Conservation (phyloP, 176 grass and related monocot species). For the Canna indica region DNA sequence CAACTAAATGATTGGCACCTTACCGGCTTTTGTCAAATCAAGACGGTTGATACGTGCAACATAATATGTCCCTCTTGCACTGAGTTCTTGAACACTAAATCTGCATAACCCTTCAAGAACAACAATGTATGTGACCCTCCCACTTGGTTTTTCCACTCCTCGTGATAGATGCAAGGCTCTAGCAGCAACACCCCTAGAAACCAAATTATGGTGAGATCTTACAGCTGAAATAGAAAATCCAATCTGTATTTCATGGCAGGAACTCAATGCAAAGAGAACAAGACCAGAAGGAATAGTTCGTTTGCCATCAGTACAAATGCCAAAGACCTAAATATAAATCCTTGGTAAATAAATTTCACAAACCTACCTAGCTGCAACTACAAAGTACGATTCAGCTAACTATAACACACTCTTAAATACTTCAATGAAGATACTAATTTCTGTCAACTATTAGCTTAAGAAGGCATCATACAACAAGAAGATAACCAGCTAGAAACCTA, state of each 20-base stretch:
- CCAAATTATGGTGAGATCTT: not conserved
- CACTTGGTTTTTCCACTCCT: conserved; percentile 98
- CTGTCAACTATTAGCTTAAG: not conserved
- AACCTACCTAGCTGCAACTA: not conserved
- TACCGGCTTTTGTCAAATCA: conserved; percentile 94
- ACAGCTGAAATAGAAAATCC: not conserved
- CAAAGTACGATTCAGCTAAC: not conserved
- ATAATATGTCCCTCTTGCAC: conserved; percentile 83
- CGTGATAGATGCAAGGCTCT: conserved; percentile 97
- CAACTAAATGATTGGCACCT: conserved; percentile 5
- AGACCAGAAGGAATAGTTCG: not conserved
- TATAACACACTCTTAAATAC: not conserved
- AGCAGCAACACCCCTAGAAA: conserved; percentile 82
- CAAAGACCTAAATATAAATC: not conserved
- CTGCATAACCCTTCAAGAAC: conserved; percentile 95
- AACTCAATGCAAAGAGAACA: not conserved
- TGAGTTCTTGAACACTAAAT: conserved; percentile 90
- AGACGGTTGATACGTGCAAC: conserved; percentile 79
- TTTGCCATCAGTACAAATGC: not conserved
- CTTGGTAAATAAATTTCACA: not conserved
- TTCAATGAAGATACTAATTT: not conserved
- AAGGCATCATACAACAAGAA: not conserved
- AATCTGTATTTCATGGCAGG: not conserved
- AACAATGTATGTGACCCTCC: conserved; percentile 93
- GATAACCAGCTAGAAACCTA: not conserved